These are phyloP conservation scores for Colletotrichum ledebouriae DNA, from an alignment of 2,329 filamentous ascomycete species.

Conservation along the genomic window DNA sequence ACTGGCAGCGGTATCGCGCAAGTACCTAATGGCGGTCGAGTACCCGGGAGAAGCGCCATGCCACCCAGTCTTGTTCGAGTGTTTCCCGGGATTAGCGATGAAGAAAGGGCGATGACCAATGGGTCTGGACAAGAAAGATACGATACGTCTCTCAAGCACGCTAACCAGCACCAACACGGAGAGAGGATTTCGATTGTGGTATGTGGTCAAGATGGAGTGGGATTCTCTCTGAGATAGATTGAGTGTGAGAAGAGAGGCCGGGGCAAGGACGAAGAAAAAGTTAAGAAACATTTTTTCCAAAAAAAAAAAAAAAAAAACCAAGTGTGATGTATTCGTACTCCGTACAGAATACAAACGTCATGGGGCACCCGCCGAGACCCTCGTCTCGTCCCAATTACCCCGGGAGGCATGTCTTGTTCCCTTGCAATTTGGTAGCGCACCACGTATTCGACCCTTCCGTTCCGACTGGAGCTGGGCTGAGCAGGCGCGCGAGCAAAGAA, in stretches of 20 bases:
- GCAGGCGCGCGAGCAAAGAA: slow-evolving; percentile 1
- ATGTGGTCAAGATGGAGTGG: not conserved
- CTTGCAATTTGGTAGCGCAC: slow-evolving; percentile 30
- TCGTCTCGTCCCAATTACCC: slow-evolving; percentile 30
- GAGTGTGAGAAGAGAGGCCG: slow-evolving; percentile 8
- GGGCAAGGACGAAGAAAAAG: not conserved
- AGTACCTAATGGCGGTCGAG: slow-evolving; percentile 36
- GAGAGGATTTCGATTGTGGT: not conserved
- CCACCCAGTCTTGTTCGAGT: slow-evolving; percentile 46
- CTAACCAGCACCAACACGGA: not conserved
- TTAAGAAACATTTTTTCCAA: not conserved
- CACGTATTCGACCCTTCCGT: slow-evolving; percentile 13
- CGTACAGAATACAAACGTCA: slow-evolving; percentile 41
- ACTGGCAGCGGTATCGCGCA: slow-evolving; percentile 39
- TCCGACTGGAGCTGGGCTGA: slow-evolving; percentile 26
- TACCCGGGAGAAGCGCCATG: slow-evolving; percentile 48
- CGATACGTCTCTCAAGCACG: not conserved
- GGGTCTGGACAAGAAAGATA: slow-evolving; percentile 1
- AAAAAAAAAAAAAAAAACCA: not conserved
- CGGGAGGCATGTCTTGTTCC: slow-evolving; percentile 27
- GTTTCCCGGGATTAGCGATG: slow-evolving; percentile 47
- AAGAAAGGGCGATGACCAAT: slow-evolving; percentile 18
- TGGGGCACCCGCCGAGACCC: slow-evolving; percentile 40
- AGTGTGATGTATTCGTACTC: slow-evolving; percentile 1
- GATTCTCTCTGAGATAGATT: not conserved